These are phyloP conservation scores for Cyberlindnera amylophila DNA, from an alignment of 805 yeast genomes.

Conservation along the genomic window DNA sequence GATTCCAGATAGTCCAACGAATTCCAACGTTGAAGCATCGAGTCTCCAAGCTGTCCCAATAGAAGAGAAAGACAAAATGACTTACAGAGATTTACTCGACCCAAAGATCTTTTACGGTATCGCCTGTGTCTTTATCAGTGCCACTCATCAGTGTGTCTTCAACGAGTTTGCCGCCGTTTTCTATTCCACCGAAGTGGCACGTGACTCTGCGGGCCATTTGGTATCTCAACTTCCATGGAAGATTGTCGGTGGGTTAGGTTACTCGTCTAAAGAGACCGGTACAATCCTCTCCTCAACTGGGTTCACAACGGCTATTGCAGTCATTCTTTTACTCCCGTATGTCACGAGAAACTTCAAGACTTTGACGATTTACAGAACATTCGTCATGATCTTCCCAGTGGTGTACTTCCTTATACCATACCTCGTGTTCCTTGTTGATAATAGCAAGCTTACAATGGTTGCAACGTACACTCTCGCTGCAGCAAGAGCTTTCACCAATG, in stretches of 20 bases:
- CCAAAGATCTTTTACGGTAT: slow-evolving; percentile 13
- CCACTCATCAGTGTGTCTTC: slow-evolving; percentile 12
- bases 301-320: slow-evolving; percentile 17
- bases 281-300: slow-evolving; percentile 22
- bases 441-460: slow-evolving; percentile 4
- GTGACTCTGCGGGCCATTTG: slow-evolving; percentile 13
- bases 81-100: slow-evolving; percentile 10
- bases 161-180: slow-evolving; percentile 17
- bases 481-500: slow-evolving; percentile 5
- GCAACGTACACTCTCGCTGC: slow-evolving; percentile 9
- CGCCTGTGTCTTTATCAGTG: slow-evolving; percentile 8
- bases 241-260: slow-evolving; percentile 23
- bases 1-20: background rate
- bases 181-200: slow-evolving; percentile 14
- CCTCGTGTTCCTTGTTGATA: slow-evolving; percentile 18
- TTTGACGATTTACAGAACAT: slow-evolving; percentile 17
- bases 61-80: slow-evolving; percentile 8
- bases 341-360: slow-evolving; percentile 23
- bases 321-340: slow-evolving; percentile 19
- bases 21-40: background rate
- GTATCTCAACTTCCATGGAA: slow-evolving; percentile 19
- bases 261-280: slow-evolving; percentile 20
- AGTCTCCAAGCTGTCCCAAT: slow-evolving; percentile 1
- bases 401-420: slow-evolving; percentile 17
- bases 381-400: slow-evolving; percentile 17